phyloP scores from a whole-genome alignment of 2,329 filamentous ascomycete genomes.

The Apiospora marii region DNA sequence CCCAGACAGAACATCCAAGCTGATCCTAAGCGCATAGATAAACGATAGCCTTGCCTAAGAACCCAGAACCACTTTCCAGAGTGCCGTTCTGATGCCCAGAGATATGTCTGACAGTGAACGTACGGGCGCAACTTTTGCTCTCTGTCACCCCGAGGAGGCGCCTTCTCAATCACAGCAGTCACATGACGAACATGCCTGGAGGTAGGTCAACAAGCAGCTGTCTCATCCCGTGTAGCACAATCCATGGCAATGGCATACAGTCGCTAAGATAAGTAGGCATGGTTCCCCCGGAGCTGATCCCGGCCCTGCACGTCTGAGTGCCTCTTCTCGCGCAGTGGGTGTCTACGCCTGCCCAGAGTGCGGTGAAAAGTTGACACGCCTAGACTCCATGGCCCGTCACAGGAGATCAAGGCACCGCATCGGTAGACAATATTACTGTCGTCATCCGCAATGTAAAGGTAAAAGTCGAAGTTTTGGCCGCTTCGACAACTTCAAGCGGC shows the following conservation, averaged over 20 bases:
- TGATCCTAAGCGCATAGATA: neutral
- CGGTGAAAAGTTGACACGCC: constrained; percentile 6
- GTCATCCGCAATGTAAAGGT: constrained; percentile 10
- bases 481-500: constrained; percentile 22
- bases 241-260: neutral
- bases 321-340: constrained; percentile 1
- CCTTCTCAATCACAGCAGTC: neutral
- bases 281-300: neutral
- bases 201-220: constrained; percentile 10
- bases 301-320: neutral
- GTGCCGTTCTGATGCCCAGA: neutral
- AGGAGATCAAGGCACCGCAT: constrained; percentile 14
- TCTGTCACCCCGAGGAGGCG: constrained; percentile 1
- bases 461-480: constrained; percentile 13
- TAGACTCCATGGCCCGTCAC: constrained; percentile 21
- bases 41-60: neutral
- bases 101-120: constrained; percentile 18
- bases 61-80: neutral
- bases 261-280: constrained; percentile 3
- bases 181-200: constrained; percentile 17
- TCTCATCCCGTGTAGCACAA: neutral
- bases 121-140: neutral
- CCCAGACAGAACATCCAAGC: neutral
- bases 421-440: constrained; percentile 11
- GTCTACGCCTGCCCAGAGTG: constrained; percentile 21